Percentiles rank a stretch among this genome's conserved stretches.
Evolutionary conservation across 495 filamentous ascomycete genomes (phyloP).

Genomic region (Tirmania nivea): DNA sequence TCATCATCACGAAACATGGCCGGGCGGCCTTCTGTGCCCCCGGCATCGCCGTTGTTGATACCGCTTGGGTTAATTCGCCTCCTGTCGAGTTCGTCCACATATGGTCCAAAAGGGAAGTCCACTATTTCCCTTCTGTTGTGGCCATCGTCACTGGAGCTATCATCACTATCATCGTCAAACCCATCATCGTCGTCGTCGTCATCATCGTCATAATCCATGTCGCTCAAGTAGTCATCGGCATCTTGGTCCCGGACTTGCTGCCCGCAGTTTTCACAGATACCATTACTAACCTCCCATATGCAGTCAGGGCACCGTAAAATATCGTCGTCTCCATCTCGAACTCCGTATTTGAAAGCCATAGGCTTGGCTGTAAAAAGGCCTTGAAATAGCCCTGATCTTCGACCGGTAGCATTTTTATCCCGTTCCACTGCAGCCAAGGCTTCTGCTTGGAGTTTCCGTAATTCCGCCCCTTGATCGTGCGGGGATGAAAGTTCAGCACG

Average conservation of each 20-base stretch:
- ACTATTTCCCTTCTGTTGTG: not conserved
- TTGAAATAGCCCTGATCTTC: slow-evolving; percentile 37
- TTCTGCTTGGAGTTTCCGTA: slow-evolving; percentile 34
- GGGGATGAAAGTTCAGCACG: slow-evolving; percentile 41
- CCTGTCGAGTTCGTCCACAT: not conserved
- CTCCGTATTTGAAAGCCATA: slow-evolving; percentile 9
- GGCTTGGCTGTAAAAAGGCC: slow-evolving; percentile 33
- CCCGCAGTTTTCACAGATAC: slow-evolving; percentile 33
- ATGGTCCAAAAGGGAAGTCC: not conserved
- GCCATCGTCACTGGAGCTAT: slow-evolving; percentile 14
- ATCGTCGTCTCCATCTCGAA: slow-evolving; percentile 39
- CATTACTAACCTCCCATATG: slow-evolving; percentile 40
- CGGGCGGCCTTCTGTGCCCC: slow-evolving; percentile 2
- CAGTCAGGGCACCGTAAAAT: slow-evolving; percentile 43
- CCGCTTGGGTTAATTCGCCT: not conserved
- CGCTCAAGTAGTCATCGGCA: slow-evolving; percentile 11
- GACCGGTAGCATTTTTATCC: slow-evolving; percentile 30
- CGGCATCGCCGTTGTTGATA: not conserved
- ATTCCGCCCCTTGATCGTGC: slow-evolving; percentile 39
- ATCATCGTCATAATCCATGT: slow-evolving; percentile 17
- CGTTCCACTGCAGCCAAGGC: slow-evolving; percentile 30
- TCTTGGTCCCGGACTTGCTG: slow-evolving; percentile 18
- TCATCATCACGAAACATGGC: slow-evolving; percentile 16
- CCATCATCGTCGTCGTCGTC: slow-evolving; percentile 7
- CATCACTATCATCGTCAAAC: slow-evolving; percentile 18